phyloP scores from a whole-genome alignment of 352 stramenopile genomes.

The Pythium graminicola region DNA sequence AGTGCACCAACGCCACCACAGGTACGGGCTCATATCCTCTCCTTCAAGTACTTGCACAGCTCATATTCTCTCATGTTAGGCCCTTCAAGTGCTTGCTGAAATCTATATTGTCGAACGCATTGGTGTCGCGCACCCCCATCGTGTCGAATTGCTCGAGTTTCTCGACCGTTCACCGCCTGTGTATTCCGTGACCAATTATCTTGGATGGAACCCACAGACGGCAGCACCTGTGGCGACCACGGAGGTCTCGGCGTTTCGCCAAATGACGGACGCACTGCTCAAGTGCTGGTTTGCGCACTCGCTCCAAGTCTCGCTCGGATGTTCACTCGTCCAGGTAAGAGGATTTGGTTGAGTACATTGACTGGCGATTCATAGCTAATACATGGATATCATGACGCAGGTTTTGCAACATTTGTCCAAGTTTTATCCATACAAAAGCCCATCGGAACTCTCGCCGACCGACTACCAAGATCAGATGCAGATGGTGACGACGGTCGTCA shows the following conservation, averaged over 20 bases:
- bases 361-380: too few species aligned
- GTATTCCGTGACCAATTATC: constrained; percentile 55
- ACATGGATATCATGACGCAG: not conserved
- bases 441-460: constrained; percentile 45
- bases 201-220: constrained; percentile 75
- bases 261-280: constrained; percentile 58
- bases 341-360: too few species aligned
- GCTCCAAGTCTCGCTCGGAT: constrained; percentile 58
- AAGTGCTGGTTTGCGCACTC: constrained; percentile 60
- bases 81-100: constrained; percentile 15
- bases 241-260: constrained; percentile 40
- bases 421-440: constrained; percentile 83
- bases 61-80: too few species aligned
- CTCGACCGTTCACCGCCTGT: constrained; percentile 41
- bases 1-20: constrained; percentile 41
- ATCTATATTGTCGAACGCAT: constrained; percentile 75
- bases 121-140: constrained; percentile 50
- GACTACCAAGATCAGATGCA: constrained; percentile 80
- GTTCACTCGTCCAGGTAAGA: constrained; percentile 49
- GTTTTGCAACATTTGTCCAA: constrained; percentile 55
- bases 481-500: constrained; percentile 77
- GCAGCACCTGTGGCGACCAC: constrained; percentile 31
- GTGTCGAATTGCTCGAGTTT: constrained; percentile 62
- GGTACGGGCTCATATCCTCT: too few species aligned
- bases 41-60: too few species aligned